A percentile compares a stretch with the other conserved stretches of the same genome.
Conservation (phyloP, 768 basidiomycete species). For the Chalciporus piperatus region DNA sequence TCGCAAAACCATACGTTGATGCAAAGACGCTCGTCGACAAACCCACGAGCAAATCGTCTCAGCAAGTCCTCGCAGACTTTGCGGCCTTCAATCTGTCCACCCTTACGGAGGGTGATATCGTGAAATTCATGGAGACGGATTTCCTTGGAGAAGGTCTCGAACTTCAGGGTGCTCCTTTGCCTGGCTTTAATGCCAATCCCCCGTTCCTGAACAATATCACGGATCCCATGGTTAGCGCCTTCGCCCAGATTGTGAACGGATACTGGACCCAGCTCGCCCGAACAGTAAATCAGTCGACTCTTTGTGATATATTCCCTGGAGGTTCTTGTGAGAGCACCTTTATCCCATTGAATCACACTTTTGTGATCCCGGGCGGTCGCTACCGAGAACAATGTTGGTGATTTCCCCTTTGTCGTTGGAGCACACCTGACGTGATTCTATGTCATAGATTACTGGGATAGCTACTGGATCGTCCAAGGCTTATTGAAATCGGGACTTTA, state of each 20-base stretch:
- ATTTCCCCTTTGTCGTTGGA: slow-evolving; percentile 4
- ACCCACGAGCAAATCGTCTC: slow-evolving; percentile 68
- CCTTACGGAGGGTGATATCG: slow-evolving; percentile 62
- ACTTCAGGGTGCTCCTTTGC: slow-evolving; percentile 58
- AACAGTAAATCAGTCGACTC: slow-evolving; percentile 62
- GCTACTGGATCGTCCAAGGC: slow-evolving; percentile 87
- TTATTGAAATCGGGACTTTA: slow-evolving; percentile 79
- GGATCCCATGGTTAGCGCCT: slow-evolving; percentile 67
- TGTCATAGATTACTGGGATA: slow-evolving; percentile 55
- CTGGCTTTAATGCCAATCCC: slow-evolving; percentile 62
- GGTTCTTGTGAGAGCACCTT: slow-evolving; percentile 75
- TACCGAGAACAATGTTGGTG: slow-evolving; percentile 82
- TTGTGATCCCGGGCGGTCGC: slow-evolving; percentile 84
- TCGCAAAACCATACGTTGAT: slow-evolving; percentile 73
- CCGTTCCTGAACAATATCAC: slow-evolving; percentile 68
- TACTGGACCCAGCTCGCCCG: slow-evolving; percentile 84
- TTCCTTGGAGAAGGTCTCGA: slow-evolving; percentile 87
- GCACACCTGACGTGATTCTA: background rate
- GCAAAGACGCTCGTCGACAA: slow-evolving; percentile 90
- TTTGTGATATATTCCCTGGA: slow-evolving; percentile 52
- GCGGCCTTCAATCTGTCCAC: slow-evolving; percentile 33
- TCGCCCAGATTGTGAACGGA: slow-evolving; percentile 73
- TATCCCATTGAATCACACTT: slow-evolving; percentile 88
- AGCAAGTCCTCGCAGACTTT: slow-evolving; percentile 71
- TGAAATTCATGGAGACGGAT: slow-evolving; percentile 67